Base-by-base conservation (phyloP, 2,329 filamentous ascomycete genomes). In the Fonsecaea pugnacius region DNA sequence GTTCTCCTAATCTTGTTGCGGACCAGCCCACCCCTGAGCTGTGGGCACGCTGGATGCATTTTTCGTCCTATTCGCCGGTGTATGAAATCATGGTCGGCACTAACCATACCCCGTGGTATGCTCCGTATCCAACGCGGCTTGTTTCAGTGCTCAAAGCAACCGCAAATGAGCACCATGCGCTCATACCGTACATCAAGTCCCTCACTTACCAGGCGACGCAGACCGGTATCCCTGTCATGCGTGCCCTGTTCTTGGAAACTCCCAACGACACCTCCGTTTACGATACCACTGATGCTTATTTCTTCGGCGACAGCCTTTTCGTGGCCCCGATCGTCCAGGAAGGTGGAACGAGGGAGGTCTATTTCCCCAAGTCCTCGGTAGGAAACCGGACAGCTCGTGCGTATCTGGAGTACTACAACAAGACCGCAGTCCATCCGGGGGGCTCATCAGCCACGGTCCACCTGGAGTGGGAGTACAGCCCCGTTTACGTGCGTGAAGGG, bases 41-140 rank as follows among this genome's bases (percentile, higher is more conserved):
- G 4, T 57, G 54, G 54, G 54, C 54, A 14, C 35, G 54, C 21
- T 57, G 54, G 54, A 57, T 57, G 54, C 54, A 57, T 16, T 57
- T 57, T 38, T 57, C 54, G 16, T 27, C 54, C 9, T 57, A 57
- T 40, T 57, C 35, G 1, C 54, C 54, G 8, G 54, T 57, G 9
- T 57, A 57, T 36, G 54, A 57, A 43, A 57, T 57, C 36, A 57
- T 57, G 54, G 54, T 57, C 36, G 54, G 54, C 21, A 57, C 54
- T 16, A 57, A 57, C 24, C 54, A 57, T 43, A 57, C 54, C 27
- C 54, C 54, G 3, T 57, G 54, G 54, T 57, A 57, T 27, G 36
- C 54, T 27, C 54, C 54, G 2, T 57, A 57, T 46, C 54, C 54
- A 8, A 12, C 18, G 12, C 54, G 54, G 4, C 54, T 57, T 30